Evolutionary conservation across 176 grass and related monocot species (phyloP).

Genomic region (Oryza coarctata): DNA sequence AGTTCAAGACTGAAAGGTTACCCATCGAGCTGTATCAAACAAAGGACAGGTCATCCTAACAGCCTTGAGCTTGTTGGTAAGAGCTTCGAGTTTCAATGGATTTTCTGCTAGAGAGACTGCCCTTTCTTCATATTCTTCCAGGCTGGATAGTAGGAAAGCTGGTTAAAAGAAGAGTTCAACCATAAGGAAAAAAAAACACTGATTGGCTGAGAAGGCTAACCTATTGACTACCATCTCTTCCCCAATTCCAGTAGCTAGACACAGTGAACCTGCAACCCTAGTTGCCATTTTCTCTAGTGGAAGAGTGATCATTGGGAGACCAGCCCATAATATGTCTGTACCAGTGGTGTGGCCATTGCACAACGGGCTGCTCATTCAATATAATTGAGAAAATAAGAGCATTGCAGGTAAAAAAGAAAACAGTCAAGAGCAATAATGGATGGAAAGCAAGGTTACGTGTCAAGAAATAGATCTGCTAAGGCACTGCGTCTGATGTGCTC

Average conservation of each 20-base stretch:
- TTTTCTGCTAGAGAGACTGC: constrained; percentile 64
- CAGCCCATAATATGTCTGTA: constrained; percentile 84
- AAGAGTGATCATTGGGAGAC: constrained; percentile 78
- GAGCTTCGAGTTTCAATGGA: constrained; percentile 53
- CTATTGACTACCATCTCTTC: constrained; percentile 70
- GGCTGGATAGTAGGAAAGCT: constrained; percentile 31
- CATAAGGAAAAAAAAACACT: background rate
- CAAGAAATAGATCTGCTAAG: constrained; percentile 85
- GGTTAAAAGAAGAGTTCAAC: constrained; percentile 10
- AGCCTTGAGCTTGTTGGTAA: constrained; percentile 66
- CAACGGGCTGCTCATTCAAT: constrained; percentile 47
- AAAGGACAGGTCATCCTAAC: constrained; percentile 68
- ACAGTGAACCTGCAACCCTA: constrained; percentile 82
- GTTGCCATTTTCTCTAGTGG: constrained; percentile 96
- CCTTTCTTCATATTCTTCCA: constrained; percentile 83
- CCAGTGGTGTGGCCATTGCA: constrained; percentile 89
- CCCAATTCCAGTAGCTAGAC: constrained; percentile 64
- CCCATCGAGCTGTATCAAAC: constrained; percentile 80
- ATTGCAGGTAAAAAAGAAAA: background rate
- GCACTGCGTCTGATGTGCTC: constrained; percentile 80
- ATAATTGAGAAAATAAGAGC: background rate
- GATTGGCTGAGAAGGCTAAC: background rate
- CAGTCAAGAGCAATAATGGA: background rate
- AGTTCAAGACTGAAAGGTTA: constrained; percentile 31
- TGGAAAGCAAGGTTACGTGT: constrained; percentile 46